These are phyloP conservation scores for Eucalyptus lansdowneana DNA, from an alignment of 345 rosid species.

Conservation along the genomic window DNA sequence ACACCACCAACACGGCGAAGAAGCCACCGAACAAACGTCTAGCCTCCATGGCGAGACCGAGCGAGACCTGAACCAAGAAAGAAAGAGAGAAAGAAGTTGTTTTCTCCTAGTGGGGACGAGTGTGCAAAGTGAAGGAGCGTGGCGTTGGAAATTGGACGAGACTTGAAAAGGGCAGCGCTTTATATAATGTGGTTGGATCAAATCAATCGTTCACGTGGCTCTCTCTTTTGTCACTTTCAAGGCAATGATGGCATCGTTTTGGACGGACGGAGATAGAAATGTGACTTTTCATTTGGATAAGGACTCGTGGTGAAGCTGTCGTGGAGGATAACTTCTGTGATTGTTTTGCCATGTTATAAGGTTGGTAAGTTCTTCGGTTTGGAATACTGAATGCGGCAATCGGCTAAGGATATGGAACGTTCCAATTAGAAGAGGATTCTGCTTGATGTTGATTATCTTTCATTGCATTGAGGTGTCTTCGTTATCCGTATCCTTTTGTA, in stretches of 20 bases:
- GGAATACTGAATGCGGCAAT: background rate
- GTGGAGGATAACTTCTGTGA: background rate
- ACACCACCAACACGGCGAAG: background rate
- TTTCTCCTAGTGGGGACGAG: background rate
- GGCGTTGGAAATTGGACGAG: background rate
- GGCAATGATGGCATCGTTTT: background rate
- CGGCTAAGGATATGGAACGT: background rate
- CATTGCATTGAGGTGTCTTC: background rate
- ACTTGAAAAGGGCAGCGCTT: background rate
- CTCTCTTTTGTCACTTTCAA: background rate
- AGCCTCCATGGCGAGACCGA: background rate
- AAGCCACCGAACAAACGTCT: background rate
- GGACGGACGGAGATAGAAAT: background rate
- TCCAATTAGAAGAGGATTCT: background rate
- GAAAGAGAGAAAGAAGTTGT: background rate
- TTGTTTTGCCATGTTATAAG: background rate
- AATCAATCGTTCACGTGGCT: background rate
- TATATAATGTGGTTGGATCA: background rate
- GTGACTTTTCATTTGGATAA: background rate
- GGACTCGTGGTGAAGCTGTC: background rate
- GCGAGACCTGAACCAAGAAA: background rate
- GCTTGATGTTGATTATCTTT: background rate
- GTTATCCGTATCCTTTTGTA: background rate
- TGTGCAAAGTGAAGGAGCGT: background rate
- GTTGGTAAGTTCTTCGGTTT: background rate